Evolutionary conservation across 140 eudicot genomes (phyloP), one percentile per base, ranked within the genome.

Genomic region (Erigeron philadelphicus): DNA sequence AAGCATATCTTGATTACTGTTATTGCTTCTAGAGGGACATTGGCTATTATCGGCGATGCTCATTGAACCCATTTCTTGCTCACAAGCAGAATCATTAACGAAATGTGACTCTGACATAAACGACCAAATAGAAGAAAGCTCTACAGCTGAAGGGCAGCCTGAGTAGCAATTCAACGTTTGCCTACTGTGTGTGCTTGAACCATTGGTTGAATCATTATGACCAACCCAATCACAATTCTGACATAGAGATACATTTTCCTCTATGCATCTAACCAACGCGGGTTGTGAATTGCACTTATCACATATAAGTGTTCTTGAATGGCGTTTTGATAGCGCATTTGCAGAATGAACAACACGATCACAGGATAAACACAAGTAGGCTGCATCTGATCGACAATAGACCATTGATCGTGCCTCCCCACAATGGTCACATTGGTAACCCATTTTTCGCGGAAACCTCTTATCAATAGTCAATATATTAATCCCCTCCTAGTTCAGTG

Each of bases 351-450:
- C 85, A 59, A 76, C 59, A 2, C 94, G 88, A 67, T 93, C 98
- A 70, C 98, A 93, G 1, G 96, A 93, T 68, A 93, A 75, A 76
- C 98, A 93, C 75, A 93, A 81, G 53, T 84, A 83, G 42, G 98
- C 98, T 47, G 95, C 84, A 89, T 93, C 98, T 45, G 98, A 93
- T 21, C 98, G 91, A 76, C 98, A 93, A 56, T 86, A 89, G 40
- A 89, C 95, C 82, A 86, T 72, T 4, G 98, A 85, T 77, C 87
- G 81, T 68, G 89, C 88, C 44, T 93, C 93, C 83, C 85, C 87
- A 65, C 98, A 93, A 56, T 68, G 87, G 69, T 93, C 96, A 80
- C 98, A 93, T 9, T 75, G 46, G 74, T 80, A 83, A 11, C 95
- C 96, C 98, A 93, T 91, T 13, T 48, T 79, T 45, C 63, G 35